These are phyloP conservation scores for Psidium guajava DNA, from an alignment of 345 rosid genomes.

Conservation along the genomic window DNA sequence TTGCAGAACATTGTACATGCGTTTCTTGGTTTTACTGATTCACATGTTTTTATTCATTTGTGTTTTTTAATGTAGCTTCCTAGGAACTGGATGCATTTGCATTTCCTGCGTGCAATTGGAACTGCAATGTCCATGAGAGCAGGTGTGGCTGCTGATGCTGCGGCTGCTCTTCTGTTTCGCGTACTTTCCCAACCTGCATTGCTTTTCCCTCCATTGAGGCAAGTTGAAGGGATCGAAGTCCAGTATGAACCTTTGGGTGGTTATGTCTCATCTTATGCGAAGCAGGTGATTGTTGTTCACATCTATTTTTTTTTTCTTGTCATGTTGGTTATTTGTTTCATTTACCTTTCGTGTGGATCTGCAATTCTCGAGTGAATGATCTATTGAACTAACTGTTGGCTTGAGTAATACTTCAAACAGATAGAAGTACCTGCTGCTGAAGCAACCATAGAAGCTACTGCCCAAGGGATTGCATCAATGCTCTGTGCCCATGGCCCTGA, in stretches of 20 bases:
- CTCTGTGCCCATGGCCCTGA: constrained; percentile 99
- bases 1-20: neutral
- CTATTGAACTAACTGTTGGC: neutral
- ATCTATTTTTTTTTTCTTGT: neutral
- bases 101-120: constrained; percentile 97
- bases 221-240: constrained; percentile 82
- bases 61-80: constrained; percentile 62
- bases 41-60: constrained; percentile 1
- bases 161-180: constrained; percentile 95
- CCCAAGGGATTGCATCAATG: constrained; percentile 99
- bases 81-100: constrained; percentile 98
- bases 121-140: constrained; percentile 98
- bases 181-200: constrained; percentile 89
- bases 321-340: neutral
- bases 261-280: constrained; percentile 63
- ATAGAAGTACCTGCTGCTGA: constrained; percentile 93
- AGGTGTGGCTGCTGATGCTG: constrained; percentile 98
- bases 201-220: constrained; percentile 88
- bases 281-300: constrained; percentile 44
- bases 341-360: neutral
- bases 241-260: constrained; percentile 67
- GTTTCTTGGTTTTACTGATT: neutral
- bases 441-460: constrained; percentile 98
- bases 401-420: constrained; percentile 19
- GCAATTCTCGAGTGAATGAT: neutral